A percentile compares a stretch with the other conserved stretches of the same genome.
Conservation (phyloP, 352 stramenopile genomes). For the Ophiocytium majus region DNA sequence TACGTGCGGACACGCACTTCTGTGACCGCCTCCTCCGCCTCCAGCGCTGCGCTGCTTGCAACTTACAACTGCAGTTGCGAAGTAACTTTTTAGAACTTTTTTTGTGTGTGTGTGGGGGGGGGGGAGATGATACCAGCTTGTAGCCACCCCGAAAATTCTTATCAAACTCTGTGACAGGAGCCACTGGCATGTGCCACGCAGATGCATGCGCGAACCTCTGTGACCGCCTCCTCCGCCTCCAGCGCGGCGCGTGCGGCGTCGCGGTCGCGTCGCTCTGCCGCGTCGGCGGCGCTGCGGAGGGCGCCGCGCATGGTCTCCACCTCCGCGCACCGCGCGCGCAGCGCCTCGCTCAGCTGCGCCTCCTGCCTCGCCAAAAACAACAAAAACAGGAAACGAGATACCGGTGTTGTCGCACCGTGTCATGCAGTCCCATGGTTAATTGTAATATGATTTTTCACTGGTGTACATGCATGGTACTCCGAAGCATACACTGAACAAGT, state of each 20-base stretch:
- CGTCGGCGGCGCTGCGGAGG: conserved; percentile 27
- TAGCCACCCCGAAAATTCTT: too few species aligned
- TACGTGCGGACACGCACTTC: neutral
- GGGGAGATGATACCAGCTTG: too few species aligned
- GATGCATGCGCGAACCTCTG: too few species aligned
- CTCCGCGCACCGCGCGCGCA: conserved; percentile 9
- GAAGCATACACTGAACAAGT: too few species aligned
- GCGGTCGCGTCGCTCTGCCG: conserved; percentile 27
- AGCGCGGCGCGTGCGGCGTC: conserved; percentile 26
- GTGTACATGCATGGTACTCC: too few species aligned
- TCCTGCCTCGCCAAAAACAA: neutral
- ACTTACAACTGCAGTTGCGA: too few species aligned
- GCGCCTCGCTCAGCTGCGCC: conserved; percentile 27
- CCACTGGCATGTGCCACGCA: neutral
- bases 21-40: conserved; percentile 20
- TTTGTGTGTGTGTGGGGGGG: too few species aligned
- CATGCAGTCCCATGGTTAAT: too few species aligned
- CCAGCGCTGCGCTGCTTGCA: too few species aligned
- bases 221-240: neutral
- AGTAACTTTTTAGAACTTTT: too few species aligned
- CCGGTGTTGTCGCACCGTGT: too few species aligned
- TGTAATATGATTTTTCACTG: neutral
- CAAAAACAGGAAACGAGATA: neutral
- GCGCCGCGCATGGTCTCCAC: conserved; percentile 28
- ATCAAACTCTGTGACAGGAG: too few species aligned